Conservation (phyloP, 805 yeast species). For the Candida pseudoglaebosa region DNA sequence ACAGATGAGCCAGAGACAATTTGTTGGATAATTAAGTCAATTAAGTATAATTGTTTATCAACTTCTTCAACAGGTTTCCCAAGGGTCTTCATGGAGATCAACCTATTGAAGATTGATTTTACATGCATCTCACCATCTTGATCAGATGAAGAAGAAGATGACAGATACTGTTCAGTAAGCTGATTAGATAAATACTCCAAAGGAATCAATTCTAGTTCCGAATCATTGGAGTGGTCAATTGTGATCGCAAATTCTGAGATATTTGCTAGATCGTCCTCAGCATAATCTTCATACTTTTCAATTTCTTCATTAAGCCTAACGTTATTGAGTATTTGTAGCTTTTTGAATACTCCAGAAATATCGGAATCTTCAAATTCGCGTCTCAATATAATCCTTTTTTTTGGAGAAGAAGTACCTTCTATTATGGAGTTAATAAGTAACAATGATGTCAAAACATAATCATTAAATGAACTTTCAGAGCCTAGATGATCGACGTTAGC, state of each 20-base stretch:
- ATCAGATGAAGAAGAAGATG: constrained; percentile 6
- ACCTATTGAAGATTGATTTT: constrained; percentile 24
- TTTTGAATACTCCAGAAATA: constrained; percentile 31
- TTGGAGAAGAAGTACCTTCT: constrained; percentile 22
- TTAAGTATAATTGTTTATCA: constrained; percentile 20
- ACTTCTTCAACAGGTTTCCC: constrained; percentile 21
- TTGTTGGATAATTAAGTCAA: constrained; percentile 31
- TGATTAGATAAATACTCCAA: constrained; percentile 9
- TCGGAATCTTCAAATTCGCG: constrained; percentile 36
- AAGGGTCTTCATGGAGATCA: constrained; percentile 18
- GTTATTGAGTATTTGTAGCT: constrained; percentile 27
- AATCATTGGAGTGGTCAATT: neutral
- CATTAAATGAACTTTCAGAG: constrained; percentile 17
- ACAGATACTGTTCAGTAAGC: constrained; percentile 9
- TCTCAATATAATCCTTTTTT: constrained; percentile 27
- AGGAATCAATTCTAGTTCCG: neutral
- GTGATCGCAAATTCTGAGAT: neutral
- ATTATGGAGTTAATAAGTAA: constrained; percentile 33
- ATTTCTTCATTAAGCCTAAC: constrained; percentile 32
- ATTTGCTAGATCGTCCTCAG: constrained; percentile 32
- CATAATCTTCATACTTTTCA: constrained; percentile 33
- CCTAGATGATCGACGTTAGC: constrained; percentile 9
- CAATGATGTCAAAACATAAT: constrained; percentile 34
- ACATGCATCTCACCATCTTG: constrained; percentile 8
- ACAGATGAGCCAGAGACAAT: constrained; percentile 22